Evolutionary conservation across 208 protist genomes (phyloP).

Genomic region (Leptomonas pyrrhocoris): DNA sequence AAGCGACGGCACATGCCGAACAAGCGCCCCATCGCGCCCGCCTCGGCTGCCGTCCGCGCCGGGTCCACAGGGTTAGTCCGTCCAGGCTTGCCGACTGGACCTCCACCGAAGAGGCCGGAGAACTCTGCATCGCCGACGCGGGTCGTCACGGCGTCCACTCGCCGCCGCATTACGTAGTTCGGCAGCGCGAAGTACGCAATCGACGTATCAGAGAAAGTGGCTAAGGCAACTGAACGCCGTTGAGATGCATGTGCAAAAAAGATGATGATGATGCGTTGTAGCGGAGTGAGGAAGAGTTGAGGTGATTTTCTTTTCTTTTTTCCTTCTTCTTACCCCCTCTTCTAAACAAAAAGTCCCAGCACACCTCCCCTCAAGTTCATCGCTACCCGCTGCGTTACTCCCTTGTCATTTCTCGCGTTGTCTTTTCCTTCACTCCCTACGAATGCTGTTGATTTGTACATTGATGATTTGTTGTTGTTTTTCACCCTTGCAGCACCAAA

Average conservation of each 20-base stretch:
- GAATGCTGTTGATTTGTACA: too few species aligned
- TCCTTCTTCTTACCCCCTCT: too few species aligned
- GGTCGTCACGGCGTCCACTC: slow-evolving; percentile 9
- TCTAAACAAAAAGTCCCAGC: too few species aligned
- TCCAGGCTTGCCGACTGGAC: background rate
- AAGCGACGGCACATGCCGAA: background rate
- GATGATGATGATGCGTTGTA: too few species aligned
- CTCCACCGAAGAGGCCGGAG: slow-evolving; percentile 1
- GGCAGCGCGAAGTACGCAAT: background rate
- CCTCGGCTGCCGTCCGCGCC: background rate
- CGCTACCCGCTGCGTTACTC: background rate
- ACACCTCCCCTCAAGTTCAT: background rate
- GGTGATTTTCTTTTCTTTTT: too few species aligned
- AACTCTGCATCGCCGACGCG: background rate
- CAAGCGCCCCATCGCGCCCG: background rate
- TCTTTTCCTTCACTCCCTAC: background rate
- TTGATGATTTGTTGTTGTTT: background rate
- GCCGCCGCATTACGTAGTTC: background rate
- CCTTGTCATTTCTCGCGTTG: background rate
- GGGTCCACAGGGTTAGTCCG: background rate
- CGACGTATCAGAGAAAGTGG: too few species aligned
- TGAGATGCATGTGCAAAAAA: too few species aligned
- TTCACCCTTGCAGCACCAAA: too few species aligned
- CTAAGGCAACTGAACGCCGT: too few species aligned
- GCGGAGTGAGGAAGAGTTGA: too few species aligned